Percentiles rank a stretch among this genome's conserved stretches.
Evolutionary conservation across 192 early-diverging fungal species (phyloP).

Genomic region (Rhizophagus clarus): DNA sequence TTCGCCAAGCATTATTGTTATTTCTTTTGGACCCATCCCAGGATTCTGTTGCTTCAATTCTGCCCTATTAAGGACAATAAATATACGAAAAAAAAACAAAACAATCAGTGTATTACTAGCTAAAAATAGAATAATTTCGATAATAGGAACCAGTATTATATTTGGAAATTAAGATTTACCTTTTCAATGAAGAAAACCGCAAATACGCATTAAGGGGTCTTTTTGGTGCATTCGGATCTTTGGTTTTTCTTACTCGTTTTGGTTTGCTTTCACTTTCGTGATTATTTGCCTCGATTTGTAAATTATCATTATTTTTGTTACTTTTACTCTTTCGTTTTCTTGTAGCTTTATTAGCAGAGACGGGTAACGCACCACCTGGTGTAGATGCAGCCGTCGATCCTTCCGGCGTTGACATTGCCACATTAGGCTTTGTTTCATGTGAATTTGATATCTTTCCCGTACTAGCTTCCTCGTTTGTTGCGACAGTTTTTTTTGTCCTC

Average conservation of each 20-base stretch:
- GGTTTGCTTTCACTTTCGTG: conserved; percentile 2
- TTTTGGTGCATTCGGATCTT: conserved; percentile 49
- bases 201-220: conserved; percentile 45
- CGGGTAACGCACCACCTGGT: neutral
- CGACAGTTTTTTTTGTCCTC: neutral
- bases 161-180: conserved; percentile 30
- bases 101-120: neutral
- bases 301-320: conserved; percentile 8
- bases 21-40: conserved; percentile 42
- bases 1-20: conserved; percentile 45
- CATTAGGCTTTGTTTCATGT: conserved; percentile 1
- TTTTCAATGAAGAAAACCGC: conserved; percentile 41
- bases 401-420: neutral
- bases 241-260: conserved; percentile 23
- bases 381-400: neutral
- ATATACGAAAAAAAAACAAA: neutral
- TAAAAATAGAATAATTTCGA: neutral
- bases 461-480: neutral
- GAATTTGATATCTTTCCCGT: neutral
- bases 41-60: conserved; percentile 47
- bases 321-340: conserved; percentile 14
- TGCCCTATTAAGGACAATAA: conserved; percentile 25
- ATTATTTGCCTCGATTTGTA: neutral
- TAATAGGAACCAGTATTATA: neutral
- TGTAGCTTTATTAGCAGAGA: neutral